These are phyloP conservation scores for Podaxis pistillaris DNA, from an alignment of 768 basidiomycete species.

Conservation along the genomic window DNA sequence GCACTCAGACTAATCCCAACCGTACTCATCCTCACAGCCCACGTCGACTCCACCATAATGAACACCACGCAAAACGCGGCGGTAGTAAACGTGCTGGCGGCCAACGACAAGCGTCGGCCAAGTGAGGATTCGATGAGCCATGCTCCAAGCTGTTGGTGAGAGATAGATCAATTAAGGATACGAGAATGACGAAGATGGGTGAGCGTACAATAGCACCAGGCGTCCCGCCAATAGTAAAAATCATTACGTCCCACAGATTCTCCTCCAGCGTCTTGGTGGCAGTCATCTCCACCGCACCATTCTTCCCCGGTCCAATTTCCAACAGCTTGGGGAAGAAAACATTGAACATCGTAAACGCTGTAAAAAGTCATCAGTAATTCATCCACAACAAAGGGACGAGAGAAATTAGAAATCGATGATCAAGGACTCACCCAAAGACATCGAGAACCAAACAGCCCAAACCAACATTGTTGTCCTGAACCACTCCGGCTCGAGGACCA, in stretches of 20 bases:
- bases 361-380: background rate
- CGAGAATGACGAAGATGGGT: slow-evolving; percentile 5
- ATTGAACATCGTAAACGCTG: slow-evolving; percentile 91
- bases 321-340: slow-evolving; percentile 86
- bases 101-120: slow-evolving; percentile 72
- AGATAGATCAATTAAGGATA: background rate
- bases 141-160: slow-evolving; percentile 71
- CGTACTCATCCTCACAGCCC: slow-evolving; percentile 64
- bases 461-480: slow-evolving; percentile 71
- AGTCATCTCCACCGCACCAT: slow-evolving; percentile 17
- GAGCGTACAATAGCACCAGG: slow-evolving; percentile 76
- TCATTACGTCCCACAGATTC: slow-evolving; percentile 82
- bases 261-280: slow-evolving; percentile 47
- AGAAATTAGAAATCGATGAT: background rate
- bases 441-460: slow-evolving; percentile 75
- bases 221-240: slow-evolving; percentile 82
- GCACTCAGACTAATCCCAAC: slow-evolving; percentile 77
- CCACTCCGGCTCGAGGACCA: slow-evolving; percentile 79
- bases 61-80: slow-evolving; percentile 74
- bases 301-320: slow-evolving; percentile 48
- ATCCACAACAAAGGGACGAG: background rate
- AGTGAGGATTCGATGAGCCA: slow-evolving; percentile 71
- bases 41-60: slow-evolving; percentile 50
- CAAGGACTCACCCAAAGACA: slow-evolving; percentile 64
- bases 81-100: slow-evolving; percentile 72